A percentile compares a stretch with the other conserved stretches of the same genome.
These are phyloP conservation scores for Debaryomyces fabryi DNA, from an alignment of 1,139 yeast genomes.

Conservation along the genomic window DNA sequence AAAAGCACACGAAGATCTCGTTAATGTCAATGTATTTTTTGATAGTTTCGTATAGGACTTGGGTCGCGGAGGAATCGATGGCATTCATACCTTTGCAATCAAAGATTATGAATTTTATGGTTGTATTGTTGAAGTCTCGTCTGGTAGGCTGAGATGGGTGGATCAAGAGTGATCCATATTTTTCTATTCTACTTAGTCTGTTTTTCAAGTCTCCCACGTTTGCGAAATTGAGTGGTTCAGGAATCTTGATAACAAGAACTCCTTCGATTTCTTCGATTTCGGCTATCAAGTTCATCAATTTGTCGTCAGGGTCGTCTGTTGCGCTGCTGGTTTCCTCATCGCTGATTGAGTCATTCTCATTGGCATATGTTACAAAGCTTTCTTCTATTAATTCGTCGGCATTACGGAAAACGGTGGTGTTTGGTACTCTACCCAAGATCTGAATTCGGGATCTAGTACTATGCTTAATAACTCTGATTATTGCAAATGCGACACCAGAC, in stretches of 20 bases:
- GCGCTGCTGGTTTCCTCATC: conserved; percentile 9
- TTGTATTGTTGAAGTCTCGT: conserved; percentile 23
- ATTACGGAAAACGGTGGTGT: conserved; percentile 34
- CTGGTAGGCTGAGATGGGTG: conserved; percentile 37
- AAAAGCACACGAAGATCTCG: conserved; percentile 27
- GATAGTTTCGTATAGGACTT: conserved; percentile 31
- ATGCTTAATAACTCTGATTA: conserved; percentile 30
- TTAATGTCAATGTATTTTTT: conserved; percentile 23
- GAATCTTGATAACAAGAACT: conserved; percentile 33
- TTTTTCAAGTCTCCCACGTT: conserved; percentile 31
- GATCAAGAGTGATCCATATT: conserved; percentile 30
- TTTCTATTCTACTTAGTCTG: conserved; percentile 29
- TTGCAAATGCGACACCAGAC: conserved; percentile 31
- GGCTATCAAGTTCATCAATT: conserved; percentile 24
- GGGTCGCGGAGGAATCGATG: conserved; percentile 38
- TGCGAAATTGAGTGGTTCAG: conserved; percentile 35
- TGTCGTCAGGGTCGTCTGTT: conserved; percentile 9
- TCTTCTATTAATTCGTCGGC: conserved; percentile 42
- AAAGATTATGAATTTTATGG: conserved; percentile 29
- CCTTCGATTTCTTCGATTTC: conserved; percentile 36
- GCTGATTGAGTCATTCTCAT: conserved; percentile 3
- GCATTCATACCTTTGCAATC: conserved; percentile 39
- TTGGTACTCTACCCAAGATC: conserved; percentile 36
- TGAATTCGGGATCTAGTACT: conserved; percentile 36
- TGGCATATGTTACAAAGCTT: conserved; percentile 23